phyloP scores from a whole-genome alignment of 2,329 filamentous ascomycete genomes.

The Colletotrichum sojae region DNA sequence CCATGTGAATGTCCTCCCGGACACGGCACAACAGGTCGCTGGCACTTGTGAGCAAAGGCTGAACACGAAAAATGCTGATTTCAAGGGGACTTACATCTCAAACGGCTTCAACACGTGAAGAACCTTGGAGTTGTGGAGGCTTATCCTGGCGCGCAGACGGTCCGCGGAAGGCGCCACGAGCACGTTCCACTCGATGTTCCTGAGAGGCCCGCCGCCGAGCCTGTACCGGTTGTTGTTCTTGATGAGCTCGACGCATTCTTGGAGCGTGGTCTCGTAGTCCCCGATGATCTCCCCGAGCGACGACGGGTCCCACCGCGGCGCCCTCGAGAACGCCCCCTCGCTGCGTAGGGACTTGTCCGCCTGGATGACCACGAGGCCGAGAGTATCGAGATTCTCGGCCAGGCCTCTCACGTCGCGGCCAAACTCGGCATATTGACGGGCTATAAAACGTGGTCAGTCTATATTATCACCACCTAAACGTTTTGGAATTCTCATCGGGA shows the following conservation, averaged over 20 bases:
- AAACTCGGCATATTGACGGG: constrained; percentile 51
- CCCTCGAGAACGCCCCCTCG: constrained; percentile 42
- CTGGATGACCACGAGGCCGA: constrained; percentile 47
- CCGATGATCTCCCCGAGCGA: constrained; percentile 48
- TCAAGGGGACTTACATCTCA: constrained; percentile 49
- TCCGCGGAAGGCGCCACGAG: constrained; percentile 52
- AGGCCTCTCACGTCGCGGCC: constrained; percentile 49
- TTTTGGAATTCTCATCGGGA: neutral
- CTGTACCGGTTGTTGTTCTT: constrained; percentile 49
- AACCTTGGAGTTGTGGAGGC: constrained; percentile 53
- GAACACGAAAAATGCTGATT: too few species aligned
- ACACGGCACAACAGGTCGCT: constrained; percentile 51
- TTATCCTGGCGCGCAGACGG: constrained; percentile 49
- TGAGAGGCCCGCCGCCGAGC: constrained; percentile 45
- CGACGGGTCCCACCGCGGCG: constrained; percentile 42
- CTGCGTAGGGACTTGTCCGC: constrained; percentile 47
- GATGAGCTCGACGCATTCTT: constrained; percentile 50
- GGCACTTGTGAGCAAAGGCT: constrained; percentile 2
- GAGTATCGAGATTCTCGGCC: constrained; percentile 49
- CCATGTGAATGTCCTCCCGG: constrained; percentile 43
- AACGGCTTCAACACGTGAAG: constrained; percentile 52
- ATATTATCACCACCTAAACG: neutral
- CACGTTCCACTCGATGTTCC: constrained; percentile 54
- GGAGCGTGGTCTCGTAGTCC: constrained; percentile 49
- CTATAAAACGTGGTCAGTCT: constrained; percentile 43